These are phyloP conservation scores for Botryobasidium botryosum DNA, from an alignment of 768 basidiomycete genomes.

Conservation along the genomic window DNA sequence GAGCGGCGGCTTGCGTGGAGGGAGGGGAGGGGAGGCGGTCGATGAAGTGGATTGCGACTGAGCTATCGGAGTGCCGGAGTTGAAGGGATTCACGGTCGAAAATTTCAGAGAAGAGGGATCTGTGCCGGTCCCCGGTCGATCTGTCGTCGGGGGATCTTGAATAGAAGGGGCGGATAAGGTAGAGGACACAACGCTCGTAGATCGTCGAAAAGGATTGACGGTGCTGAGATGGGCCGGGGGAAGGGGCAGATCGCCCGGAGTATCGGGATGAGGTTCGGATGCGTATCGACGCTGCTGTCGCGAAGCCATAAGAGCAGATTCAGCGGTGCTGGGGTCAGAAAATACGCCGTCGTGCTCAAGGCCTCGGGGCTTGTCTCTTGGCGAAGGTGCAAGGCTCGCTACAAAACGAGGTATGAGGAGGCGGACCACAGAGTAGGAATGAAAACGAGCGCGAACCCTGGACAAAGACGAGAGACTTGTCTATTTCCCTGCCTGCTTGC, in stretches of 20 bases:
- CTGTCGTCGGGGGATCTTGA: background rate
- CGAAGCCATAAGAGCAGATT: no score
- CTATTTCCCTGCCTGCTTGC: slow-evolving; percentile 9
- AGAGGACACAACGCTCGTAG: background rate
- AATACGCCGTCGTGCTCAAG: background rate
- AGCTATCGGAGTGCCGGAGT: background rate
- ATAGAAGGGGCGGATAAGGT: background rate
- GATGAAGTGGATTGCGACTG: background rate
- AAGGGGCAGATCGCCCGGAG: no score
- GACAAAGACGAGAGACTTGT: slow-evolving; percentile 10
- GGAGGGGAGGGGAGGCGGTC: background rate
- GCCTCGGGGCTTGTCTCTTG: no score
- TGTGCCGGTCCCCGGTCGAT: background rate
- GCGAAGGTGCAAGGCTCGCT: background rate
- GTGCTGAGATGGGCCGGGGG: no score
- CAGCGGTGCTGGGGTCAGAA: background rate
- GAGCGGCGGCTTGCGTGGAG: slow-evolving; percentile 1
- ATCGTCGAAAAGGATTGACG: background rate
- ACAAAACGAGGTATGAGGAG: background rate
- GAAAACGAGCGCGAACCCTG: slow-evolving; percentile 8
- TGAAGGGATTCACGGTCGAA: background rate
- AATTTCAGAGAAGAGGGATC: background rate
- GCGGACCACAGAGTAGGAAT: background rate
- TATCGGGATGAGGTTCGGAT: background rate
- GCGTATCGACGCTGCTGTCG: no score